Base-by-base conservation (phyloP, 2,329 filamentous ascomycete genomes). In the Ophiocordyceps unilateralis region DNA sequence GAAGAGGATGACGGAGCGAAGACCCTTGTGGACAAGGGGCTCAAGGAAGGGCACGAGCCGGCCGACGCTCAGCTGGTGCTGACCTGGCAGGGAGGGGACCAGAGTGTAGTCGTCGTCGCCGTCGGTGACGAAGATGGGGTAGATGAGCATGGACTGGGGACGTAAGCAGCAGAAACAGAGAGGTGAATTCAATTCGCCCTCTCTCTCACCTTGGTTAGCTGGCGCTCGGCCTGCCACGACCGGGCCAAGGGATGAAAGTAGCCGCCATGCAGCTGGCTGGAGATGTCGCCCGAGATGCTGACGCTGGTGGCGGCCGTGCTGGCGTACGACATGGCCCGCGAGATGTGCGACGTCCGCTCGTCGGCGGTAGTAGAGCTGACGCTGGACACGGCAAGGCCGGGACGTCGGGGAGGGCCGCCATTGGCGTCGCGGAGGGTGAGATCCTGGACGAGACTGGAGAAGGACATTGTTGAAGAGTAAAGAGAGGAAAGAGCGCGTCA, bases 71-170 rank as follows among this genome's bases (percentile, higher is more conserved):
- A 87, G 79, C 55, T 89, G 88, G 63, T 81, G 70, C 63, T 96
- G 89, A 58, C 87, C 86, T 1, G 91, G 91, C 4, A 98, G 75
- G 19, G 88, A 94, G 41, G 88, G 81, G 45, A 98, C 93, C 15
- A 83, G 71, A 14, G 81, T 83, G 66, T 95, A 84, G 66, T 96
- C 89, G 55, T 96, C 85, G 30, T 89, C 83, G 56, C 84, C 77
- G 63, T 98, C 91, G 55, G 91, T 93, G 50, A 98, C 77, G 68
- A 98, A 98, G 51, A 98, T 74, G 12, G 91, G 91, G 65, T 93
- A 96, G 56, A 98, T 95, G 55, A 98, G 81, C 91, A 96, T 96
- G 32, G 88, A 91, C 86, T 94, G 54, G 10, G 47, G 19, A 9
- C 10, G 26, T 34, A 14, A 24, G 23, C 14, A 15, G 15, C 11